These are phyloP conservation scores for Rhizoclosmatium globosum DNA, from an alignment of 192 early-diverging fungal genomes.

Conservation along the genomic window DNA sequence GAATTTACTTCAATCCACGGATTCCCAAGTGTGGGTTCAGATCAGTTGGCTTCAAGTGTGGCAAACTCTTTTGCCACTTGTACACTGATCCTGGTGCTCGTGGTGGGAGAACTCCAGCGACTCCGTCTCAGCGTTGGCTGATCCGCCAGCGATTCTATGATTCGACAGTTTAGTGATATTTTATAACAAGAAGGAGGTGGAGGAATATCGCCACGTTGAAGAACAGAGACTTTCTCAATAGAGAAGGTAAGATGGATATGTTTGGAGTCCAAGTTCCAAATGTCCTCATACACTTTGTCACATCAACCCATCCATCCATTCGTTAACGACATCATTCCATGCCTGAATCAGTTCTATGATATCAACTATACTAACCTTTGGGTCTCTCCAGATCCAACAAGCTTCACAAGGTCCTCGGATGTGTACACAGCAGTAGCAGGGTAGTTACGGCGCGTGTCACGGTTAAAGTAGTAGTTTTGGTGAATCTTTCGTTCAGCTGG, in stretches of 20 bases:
- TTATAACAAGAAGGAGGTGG: background rate
- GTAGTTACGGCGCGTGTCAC: conserved; percentile 91
- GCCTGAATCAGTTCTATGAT: too few relatives aligned
- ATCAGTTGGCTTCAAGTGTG: conserved; percentile 48
- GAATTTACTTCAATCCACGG: conserved; percentile 45
- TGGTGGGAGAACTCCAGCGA: conserved; percentile 26
- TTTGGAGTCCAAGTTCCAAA: too few relatives aligned
- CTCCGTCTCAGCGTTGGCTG: background rate
- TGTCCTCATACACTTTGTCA: too few relatives aligned
- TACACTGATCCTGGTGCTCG: conserved; percentile 51
- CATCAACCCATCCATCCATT: too few relatives aligned
- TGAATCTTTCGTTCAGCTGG: conserved; percentile 54
- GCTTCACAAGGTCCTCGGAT: conserved; percentile 62
- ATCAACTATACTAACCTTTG: background rate
- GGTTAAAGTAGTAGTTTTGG: conserved; percentile 90
- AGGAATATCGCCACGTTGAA: too few relatives aligned
- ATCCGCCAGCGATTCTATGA: background rate
- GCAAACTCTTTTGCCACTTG: conserved; percentile 42
- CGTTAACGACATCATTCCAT: too few relatives aligned
- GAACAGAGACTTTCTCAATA: too few relatives aligned
- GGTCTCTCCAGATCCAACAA: conserved; percentile 24
- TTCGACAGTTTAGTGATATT: background rate
- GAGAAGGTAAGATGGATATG: too few relatives aligned
- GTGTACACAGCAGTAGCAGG: conserved; percentile 86
- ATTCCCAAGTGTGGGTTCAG: conserved; percentile 54